Percentiles rank a stretch among this genome's conserved stretches.
These are phyloP conservation scores for Gentiana macrophylla DNA, from an alignment of 257 asterid species.

Conservation along the genomic window DNA sequence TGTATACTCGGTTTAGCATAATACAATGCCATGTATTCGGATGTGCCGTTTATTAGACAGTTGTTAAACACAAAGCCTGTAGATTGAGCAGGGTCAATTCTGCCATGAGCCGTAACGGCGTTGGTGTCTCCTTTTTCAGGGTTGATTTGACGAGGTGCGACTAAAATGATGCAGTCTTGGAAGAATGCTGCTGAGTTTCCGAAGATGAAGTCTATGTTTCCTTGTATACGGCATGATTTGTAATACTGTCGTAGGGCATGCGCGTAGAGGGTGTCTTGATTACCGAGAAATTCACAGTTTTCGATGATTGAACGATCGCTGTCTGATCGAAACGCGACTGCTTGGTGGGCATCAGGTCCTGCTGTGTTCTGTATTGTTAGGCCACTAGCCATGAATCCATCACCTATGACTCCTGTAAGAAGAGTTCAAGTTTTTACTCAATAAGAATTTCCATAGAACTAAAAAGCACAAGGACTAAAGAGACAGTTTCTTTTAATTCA, in stretches of 20 bases:
- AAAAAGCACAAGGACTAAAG: too few species aligned
- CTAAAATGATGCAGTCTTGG: conserved; percentile 15
- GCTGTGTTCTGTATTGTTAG: conserved; percentile 27
- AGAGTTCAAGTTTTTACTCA: not conserved
- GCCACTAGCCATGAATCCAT: conserved; percentile 33
- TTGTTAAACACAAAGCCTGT: conserved; percentile 25
- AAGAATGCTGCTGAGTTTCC: conserved; percentile 23
- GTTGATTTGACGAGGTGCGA: conserved; percentile 13
- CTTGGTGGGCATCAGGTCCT: conserved; percentile 28
- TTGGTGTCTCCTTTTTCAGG: conserved; percentile 17
- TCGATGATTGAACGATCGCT: conserved; percentile 22
- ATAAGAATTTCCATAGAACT: not conserved
- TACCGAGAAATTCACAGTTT: conserved; percentile 25
- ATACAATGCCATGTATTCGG: conserved; percentile 17
- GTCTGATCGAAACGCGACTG: conserved; percentile 29
- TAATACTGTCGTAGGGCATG: conserved; percentile 22
- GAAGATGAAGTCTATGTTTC: conserved; percentile 27
- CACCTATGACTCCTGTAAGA: conserved; percentile 20
- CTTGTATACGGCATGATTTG: conserved; percentile 22
- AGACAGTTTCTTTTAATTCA: too few species aligned
- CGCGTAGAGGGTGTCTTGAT: conserved; percentile 27
- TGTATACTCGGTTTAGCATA: conserved; percentile 17
- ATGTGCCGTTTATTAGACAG: conserved; percentile 20
- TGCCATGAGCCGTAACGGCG: conserved; percentile 28
- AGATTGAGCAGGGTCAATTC: conserved; percentile 27